Base-by-base conservation (phyloP, 139 green algal species). In the Chlorella vulgaris region DNA sequence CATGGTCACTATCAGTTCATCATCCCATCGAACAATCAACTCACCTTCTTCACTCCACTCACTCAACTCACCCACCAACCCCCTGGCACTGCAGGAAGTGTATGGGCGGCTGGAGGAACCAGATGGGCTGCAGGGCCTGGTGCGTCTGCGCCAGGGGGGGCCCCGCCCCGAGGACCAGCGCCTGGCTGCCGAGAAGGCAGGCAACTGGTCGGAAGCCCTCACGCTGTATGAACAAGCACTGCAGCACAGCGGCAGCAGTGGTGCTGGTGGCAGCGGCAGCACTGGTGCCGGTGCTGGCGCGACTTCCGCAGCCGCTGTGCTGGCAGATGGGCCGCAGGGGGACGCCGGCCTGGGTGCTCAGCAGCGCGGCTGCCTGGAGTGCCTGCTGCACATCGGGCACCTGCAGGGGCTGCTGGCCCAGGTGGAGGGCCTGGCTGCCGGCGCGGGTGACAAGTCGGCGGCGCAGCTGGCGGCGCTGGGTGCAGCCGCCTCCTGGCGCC, bases 61-160 rank as follows among this genome's bases (percentile, higher is more conserved):
- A n/a, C n/a, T n/a, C n/a, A n/a, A n/a, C n/a, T n/a, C n/a, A n/a
- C n/a, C n/a, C n/a, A n/a, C n/a, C n/a, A n/a, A n/a, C n/a, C n/a
- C n/a, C 10, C 61, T 39, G 31, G n/a, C 22, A 28, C 31, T 55
- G 58, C 84, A 96, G 77, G 92, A 96, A 76, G 90, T 97, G 58
- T 98, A 99, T 75, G 88, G 91, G 3, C 88, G 90, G 55, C 83
- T 99, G 74, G 96, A 97, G 75, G 96, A 99, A 82, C 94, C 96
- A 18, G 96, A 99, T 75, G 93, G 93, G 0, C 70, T 99, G 39
- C 85, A 89, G 60, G 93, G 93, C 39, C 79, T 97, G 61, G 81
- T 96, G 35, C 88, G 92, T 29, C 85, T 96, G 60, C 83, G 91
- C 10, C 85, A 87, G 24, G 89, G 91, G 7, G 89, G 88, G 7